Percentiles rank a stretch among this genome's conserved stretches.
Evolutionary conservation across 2,329 filamentous ascomycete species (phyloP).

Genomic region (Trichoderma semiorbis): DNA sequence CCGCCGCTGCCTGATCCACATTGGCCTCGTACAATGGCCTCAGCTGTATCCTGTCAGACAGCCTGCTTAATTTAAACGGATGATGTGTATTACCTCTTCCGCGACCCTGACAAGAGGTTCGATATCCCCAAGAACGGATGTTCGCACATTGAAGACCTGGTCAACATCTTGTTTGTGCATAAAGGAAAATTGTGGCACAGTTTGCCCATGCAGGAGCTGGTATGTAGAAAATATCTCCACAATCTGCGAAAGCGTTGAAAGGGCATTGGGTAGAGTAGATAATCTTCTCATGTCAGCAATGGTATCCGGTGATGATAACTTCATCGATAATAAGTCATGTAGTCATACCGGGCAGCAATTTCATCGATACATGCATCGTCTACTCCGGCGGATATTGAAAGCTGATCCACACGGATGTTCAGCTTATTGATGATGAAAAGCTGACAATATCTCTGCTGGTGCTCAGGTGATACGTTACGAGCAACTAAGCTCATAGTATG

Average conservation of each 20-base stretch:
- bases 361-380: background rate
- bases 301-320: too few species aligned
- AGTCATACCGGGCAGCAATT: background rate
- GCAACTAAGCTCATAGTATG: background rate
- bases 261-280: background rate
- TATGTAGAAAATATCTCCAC: background rate
- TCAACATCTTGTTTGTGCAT: background rate
- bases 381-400: background rate
- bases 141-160: background rate
- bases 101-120: background rate
- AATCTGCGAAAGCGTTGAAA: background rate
- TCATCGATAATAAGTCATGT: accelerated
- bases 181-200: background rate
- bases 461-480: background rate
- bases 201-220: background rate
- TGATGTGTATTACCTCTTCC: background rate
- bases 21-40: background rate
- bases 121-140: background rate
- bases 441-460: background rate
- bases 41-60: background rate
- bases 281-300: background rate
- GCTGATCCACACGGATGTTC: background rate
- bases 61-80: too few species aligned
- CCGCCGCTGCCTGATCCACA: background rate
- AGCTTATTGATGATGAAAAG: background rate